Conservation (phyloP, 139 green algal species). For the Tetraselmis striata region DNA sequence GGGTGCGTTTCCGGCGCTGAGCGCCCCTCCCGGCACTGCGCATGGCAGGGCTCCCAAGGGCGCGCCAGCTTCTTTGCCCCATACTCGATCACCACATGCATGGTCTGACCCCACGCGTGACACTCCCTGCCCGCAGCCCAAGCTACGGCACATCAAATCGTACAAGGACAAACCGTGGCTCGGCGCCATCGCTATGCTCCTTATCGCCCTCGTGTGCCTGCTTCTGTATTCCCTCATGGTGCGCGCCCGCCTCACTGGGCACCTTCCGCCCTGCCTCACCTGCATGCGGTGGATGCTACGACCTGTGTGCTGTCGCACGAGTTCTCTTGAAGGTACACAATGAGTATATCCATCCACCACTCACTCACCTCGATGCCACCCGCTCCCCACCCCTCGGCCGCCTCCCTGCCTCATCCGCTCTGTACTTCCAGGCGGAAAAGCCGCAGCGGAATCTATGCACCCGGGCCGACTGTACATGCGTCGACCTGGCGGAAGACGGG, state of each 20-base stretch:
- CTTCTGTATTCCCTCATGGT: not conserved
- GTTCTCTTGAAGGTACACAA: too few relatives aligned
- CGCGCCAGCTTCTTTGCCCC: not conserved
- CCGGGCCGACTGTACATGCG: not conserved
- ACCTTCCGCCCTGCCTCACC: not conserved
- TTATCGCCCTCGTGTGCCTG: not conserved
- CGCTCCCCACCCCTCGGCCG: not conserved
- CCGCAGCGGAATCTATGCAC: not conserved
- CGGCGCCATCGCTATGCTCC: not conserved
- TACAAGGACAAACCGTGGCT: not conserved
- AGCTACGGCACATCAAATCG: not conserved
- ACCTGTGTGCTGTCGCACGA: too few relatives aligned
- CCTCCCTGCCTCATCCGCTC: not conserved
- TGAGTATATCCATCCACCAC: too few relatives aligned
- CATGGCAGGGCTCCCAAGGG: not conserved
- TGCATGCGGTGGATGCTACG: not conserved
- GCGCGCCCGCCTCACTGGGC: not conserved
- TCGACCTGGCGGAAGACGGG: not conserved
- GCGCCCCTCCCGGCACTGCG: not conserved
- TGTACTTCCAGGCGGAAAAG: not conserved
- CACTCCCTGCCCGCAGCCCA: not conserved
- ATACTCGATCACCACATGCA: too few relatives aligned
- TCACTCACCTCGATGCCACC: not conserved
- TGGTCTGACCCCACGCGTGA: too few relatives aligned
- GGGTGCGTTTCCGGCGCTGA: not conserved